Base-by-base conservation (phyloP, 1,284 basidiomycete species). In the Salmacisia buchloeana region DNA sequence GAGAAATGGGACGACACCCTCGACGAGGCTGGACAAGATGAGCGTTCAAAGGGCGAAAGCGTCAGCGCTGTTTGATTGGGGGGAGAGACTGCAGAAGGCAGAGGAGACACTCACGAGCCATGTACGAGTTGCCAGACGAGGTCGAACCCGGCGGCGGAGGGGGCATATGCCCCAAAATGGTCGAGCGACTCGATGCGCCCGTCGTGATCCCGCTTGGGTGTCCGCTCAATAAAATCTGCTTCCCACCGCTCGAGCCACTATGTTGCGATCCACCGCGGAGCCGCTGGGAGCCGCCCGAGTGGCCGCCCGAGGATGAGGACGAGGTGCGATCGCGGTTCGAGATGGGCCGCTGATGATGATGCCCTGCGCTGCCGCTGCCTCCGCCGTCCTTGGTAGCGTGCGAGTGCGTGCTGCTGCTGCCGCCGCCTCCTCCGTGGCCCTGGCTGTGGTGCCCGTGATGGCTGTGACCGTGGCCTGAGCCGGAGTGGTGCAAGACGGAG, bases 181-280 rank as follows among this genome's bases (percentile, higher is more conserved):
- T 54, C 3, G 29, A 33, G 13, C 49, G 49, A 33, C 49, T 54
- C 25, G 49, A 54, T 29, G 49, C 49, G 13, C 49, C 49, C 13
- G 49, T 31, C 15, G 49, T 33, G 49, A 54, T 54, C 15, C 49
- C 29, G 34, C 49, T 54, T 3, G 49, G 49, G 6, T 18, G 13
- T 31, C 49, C 49, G 29, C 49, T 31, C 23, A 54, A 15, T 6
- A 54, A 15, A 31, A 54, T 54, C 49, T 54, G 49, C 27, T 54
- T 54, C 25, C 49, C 49, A 18, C 49, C 49, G 34, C 49, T 54
- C 12, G 49, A 54, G 29, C 49, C 49, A 33, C 49, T 54, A 54
- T 54, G 49, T 29, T 54, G 49, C 2, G 49, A 54, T 10, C 23
- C 29, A 3, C 29, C 29, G 18, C 46, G 46, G 29, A 49, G 23